Base-by-base conservation (phyloP, 208 protist genomes). In the Crithidia acanthocephali region DNA sequence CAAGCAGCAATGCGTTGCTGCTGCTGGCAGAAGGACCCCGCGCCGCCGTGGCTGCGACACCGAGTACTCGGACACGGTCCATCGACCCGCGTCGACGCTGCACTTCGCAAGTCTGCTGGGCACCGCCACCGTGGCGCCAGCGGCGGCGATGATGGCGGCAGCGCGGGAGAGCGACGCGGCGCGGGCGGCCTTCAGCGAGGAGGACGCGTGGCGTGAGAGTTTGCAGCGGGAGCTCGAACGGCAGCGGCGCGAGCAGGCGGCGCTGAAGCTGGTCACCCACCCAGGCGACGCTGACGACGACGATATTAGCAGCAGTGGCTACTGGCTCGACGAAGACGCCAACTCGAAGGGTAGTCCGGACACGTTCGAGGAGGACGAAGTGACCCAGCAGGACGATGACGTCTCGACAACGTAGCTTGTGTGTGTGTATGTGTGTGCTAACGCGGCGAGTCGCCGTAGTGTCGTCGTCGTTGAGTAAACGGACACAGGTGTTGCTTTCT, bases 181-280 rank as follows among this genome's bases (percentile, higher is more conserved):
- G 22, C 65, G 72, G 30, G 65, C 65, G 6, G 72, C 60, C 42
- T 78, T 78, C 44, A 57, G 40, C 18, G 72, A 72, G 42, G 72
- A 72, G 52, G 65, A 78, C 45, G 72, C 72, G 44, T 78, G 72
- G 72, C 56, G 59, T 9, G 42, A 72, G 25, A 78, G 72, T 27
- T 40, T 78, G 20, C 65, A 68, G n/a, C 72, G 72, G 25, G 72
- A 78, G 72, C 27, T 78, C 7, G 72, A 78, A 50, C 72, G 72
- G 22, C 72, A 78, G 59, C 72, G 65, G 28, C 64, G 66, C 2
- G 66, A 44, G 42, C 72, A 78, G 59, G 72, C 75, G 10, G 69
- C 66, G 30, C 57, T 78, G 65, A 71, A 68, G 59, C 59, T 78
- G 23, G 59, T 78, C 28, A 42, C 59, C n/a, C 65, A 62, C 10